A percentile compares a stretch with the other conserved stretches of the same genome.
phyloP scores from a whole-genome alignment of 441 rosid species.

The Gossypium aridum region DNA sequence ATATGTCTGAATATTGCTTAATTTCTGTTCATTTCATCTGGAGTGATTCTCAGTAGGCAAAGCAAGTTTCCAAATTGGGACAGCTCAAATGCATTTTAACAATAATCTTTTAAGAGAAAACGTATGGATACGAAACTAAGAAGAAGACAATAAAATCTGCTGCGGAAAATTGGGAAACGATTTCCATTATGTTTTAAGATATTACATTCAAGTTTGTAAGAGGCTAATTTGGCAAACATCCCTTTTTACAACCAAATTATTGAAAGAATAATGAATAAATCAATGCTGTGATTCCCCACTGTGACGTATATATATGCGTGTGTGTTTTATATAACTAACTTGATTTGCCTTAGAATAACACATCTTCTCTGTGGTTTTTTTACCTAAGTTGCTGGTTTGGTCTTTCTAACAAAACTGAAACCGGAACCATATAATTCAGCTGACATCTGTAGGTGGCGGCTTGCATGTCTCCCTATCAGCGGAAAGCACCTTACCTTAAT shows the following conservation, averaged over 20 bases:
- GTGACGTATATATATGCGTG: neutral
- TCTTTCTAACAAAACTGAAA: constrained; percentile 16
- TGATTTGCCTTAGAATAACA: constrained; percentile 19
- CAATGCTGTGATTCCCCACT: constrained; percentile 12
- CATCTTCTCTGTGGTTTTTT: constrained; percentile 10
- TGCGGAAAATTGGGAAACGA: neutral
- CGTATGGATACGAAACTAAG: neutral
- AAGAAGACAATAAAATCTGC: neutral
- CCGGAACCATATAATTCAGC: neutral
- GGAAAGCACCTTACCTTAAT: constrained; percentile 5
- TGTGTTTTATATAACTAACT: constrained; percentile 16
- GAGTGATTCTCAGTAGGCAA: too few species aligned
- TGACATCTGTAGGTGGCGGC: constrained; percentile 14
- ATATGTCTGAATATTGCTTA: too few species aligned
- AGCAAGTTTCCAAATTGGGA: too few species aligned
- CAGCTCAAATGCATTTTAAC: too few species aligned
- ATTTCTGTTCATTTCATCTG: too few species aligned
- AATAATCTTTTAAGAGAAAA: too few species aligned
- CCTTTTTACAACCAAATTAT: neutral
- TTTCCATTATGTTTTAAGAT: constrained; percentile 9
- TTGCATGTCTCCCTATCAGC: constrained; percentile 6
- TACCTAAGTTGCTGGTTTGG: constrained; percentile 9
- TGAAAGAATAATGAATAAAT: constrained; percentile 21
- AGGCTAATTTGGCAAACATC: constrained; percentile 1
- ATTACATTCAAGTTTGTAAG: constrained; percentile 15